Conservation (phyloP, 2,329 filamentous ascomycete genomes). For the Paecilomyces dactylethromorphus region DNA sequence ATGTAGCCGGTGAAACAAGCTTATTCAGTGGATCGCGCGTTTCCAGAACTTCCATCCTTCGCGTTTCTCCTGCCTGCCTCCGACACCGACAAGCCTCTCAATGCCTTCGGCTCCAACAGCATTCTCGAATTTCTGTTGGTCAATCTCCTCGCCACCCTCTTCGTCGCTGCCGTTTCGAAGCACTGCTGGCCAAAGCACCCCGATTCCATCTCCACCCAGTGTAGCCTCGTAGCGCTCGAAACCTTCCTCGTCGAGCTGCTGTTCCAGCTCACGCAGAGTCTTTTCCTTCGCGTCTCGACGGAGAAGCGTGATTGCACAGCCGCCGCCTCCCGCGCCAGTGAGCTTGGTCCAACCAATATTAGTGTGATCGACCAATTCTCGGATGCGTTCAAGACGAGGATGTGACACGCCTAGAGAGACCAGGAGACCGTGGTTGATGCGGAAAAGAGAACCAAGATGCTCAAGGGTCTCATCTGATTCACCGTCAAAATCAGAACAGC, state of each 20-base stretch:
- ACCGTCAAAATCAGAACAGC: slow-evolving; percentile 60
- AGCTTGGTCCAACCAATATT: slow-evolving; percentile 96
- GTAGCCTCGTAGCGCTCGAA: slow-evolving; percentile 85
- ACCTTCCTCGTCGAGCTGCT: slow-evolving; percentile 60
- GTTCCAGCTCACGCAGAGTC: slow-evolving; percentile 58
- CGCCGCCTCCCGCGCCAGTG: slow-evolving; percentile 90
- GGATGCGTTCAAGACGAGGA: slow-evolving; percentile 82
- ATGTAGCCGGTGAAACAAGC: no score
- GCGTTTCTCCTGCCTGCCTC: slow-evolving; percentile 55
- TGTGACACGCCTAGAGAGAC: slow-evolving; percentile 92
- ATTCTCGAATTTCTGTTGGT: slow-evolving; percentile 78
- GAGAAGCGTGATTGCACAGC: slow-evolving; percentile 88
- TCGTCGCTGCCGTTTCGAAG: slow-evolving; percentile 77
- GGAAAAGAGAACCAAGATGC: slow-evolving; percentile 78
- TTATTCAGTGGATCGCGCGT: slow-evolving; percentile 15
- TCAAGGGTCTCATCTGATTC: slow-evolving; percentile 58
- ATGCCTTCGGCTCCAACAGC: slow-evolving; percentile 80
- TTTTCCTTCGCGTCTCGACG: slow-evolving; percentile 56
- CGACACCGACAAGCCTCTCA: slow-evolving; percentile 78
- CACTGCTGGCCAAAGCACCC: slow-evolving; percentile 88
- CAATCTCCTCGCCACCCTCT: slow-evolving; percentile 84
- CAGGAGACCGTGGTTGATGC: slow-evolving; percentile 87
- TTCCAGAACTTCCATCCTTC: slow-evolving; percentile 87
- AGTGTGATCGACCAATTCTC: slow-evolving; percentile 82
- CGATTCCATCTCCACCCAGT: slow-evolving; percentile 86